Evolutionary conservation across 2,329 filamentous ascomycete genomes (phyloP).

Genomic region (Onygena corvina): DNA sequence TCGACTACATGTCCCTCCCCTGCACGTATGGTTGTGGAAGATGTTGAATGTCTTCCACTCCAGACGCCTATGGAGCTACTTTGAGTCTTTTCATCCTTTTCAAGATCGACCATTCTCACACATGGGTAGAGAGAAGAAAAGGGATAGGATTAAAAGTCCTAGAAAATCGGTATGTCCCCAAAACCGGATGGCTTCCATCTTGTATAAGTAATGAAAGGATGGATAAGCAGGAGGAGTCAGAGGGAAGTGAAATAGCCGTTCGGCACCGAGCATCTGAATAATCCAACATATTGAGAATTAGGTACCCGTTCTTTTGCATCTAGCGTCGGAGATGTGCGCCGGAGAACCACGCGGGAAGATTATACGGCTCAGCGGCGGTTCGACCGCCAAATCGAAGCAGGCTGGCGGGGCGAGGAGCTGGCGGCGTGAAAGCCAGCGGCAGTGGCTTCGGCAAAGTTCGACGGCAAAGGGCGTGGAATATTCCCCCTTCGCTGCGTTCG

Average conservation of each 20-base stretch:
- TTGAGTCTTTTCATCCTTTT: neutral
- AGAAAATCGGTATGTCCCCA: neutral
- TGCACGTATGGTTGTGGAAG: neutral
- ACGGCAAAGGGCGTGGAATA: too few relatives aligned
- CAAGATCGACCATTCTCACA: conserved; percentile 3
- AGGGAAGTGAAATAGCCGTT: neutral
- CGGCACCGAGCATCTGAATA: neutral
- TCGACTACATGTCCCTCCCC: neutral
- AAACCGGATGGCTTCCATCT: conserved; percentile 6
- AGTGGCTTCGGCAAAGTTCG: neutral
- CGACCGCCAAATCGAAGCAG: neutral
- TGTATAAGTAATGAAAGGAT: neutral
- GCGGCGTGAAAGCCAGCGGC: neutral
- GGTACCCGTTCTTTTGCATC: neutral
- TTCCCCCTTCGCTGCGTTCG: too few relatives aligned
- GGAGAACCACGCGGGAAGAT: neutral
- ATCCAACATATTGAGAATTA: neutral
- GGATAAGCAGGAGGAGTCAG: too few relatives aligned
- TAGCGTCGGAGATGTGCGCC: neutral
- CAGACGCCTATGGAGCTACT: neutral
- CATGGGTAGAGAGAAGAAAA: neutral
- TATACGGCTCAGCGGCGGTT: neutral
- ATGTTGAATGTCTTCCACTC: neutral
- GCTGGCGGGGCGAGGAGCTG: neutral
- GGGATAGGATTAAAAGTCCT: neutral